Evolutionary conservation across 2,329 filamentous ascomycete genomes (phyloP), one percentile per base, ranked within the genome.

Genomic region (Ophiostoma perfectum): DNA sequence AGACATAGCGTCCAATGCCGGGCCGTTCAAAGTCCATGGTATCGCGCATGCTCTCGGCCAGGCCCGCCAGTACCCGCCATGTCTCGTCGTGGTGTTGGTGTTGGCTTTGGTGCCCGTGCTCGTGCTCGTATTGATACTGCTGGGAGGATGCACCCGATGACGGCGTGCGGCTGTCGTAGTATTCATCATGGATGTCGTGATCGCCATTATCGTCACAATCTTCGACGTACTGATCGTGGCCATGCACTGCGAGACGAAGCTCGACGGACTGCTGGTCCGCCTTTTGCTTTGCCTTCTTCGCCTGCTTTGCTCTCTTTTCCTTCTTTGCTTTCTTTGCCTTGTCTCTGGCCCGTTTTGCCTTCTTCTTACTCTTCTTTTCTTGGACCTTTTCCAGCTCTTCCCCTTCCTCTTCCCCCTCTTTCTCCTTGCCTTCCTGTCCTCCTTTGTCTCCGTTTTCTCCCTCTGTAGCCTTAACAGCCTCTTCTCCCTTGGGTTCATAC

Each of bases 1-100:
- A 68, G 4, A 70, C 64, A 4, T 42, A 67, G 5, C 68, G 68
- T 38, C 68, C 68, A 38, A 66, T 52, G 14, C 58, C 68, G 42
- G 42, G 66, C 8, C 49, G 27, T 38, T 67, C 66, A 41, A 67
- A 63, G 14, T 65, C 44, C 16, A n/a, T n/a, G 60, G 41, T 47
- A 11, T 18, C 47, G 38, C 38, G 45, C 64, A 55, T 11, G 12
- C 16, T 12, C 49, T 18, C 27, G 12, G 49, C 16, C 1, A 38
- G 27, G 27, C 14, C 55, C 9, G 55, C 27, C 12, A 60, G 27
- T 12, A 38, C 55, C 27, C 27, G 55, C 55, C 55, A 60, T 7
- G 49, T 47, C n/a, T 27, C 8, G 18, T 27, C 49, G 11, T 60
- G 27, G 27, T 27, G 27, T 27, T 27, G 27, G 27, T 27, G 27